Evolutionary conservation across 345 rosid genomes (phyloP).

Genomic region (Acer negundo): DNA sequence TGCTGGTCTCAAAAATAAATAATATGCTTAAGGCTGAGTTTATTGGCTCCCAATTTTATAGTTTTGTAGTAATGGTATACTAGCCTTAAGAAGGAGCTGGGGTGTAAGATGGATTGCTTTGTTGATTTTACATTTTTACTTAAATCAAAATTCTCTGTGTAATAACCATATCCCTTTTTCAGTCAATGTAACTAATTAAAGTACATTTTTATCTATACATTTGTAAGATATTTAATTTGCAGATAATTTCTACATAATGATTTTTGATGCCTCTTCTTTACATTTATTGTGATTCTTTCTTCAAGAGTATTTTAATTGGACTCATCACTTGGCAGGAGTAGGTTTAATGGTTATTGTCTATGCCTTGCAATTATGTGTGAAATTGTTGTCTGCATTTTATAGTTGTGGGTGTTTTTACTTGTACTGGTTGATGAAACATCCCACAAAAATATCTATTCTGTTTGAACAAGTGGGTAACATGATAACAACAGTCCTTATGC

Average conservation of each 20-base stretch:
- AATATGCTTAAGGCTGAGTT: neutral
- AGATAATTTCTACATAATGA: neutral
- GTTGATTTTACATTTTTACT: neutral
- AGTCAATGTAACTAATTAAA: neutral
- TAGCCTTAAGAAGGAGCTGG: neutral
- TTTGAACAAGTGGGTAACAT: constrained; percentile 8
- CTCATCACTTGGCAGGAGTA: neutral
- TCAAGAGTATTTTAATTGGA: too few relatives aligned
- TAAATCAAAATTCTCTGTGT: neutral
- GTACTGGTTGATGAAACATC: constrained; percentile 4
- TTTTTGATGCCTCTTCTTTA: neutral
- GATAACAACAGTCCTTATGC: constrained; percentile 2
- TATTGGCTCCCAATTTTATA: neutral
- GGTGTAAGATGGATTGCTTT: neutral
- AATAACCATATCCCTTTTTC: neutral
- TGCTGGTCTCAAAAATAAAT: neutral
- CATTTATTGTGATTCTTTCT: too few relatives aligned
- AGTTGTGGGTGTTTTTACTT: neutral
- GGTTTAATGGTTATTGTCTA: constrained; percentile 1
- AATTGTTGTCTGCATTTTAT: neutral
- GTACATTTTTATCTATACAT: neutral
- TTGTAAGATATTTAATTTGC: neutral
- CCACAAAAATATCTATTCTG: neutral
- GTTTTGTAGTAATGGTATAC: neutral
- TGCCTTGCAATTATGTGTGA: neutral